These are phyloP conservation scores for Pythium volutum DNA, from an alignment of 352 stramenopile genomes.

Conservation along the genomic window DNA sequence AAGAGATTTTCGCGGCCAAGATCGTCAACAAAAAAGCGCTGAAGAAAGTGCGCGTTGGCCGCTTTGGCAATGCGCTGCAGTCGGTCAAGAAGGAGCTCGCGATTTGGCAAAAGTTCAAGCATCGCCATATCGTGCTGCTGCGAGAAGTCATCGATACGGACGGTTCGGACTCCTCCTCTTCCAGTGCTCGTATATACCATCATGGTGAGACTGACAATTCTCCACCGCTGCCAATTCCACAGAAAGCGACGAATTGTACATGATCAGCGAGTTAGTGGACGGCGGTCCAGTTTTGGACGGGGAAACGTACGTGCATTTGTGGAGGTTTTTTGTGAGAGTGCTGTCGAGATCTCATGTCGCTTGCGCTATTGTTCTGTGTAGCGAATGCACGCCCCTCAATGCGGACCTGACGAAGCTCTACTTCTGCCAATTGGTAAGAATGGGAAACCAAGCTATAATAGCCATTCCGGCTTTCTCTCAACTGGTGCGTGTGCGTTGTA, in stretches of 20 bases:
- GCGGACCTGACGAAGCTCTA: conserved; percentile 60
- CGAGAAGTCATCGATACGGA: conserved; percentile 95
- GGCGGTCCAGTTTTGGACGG: conserved; percentile 64
- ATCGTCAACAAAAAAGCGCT: conserved; percentile 73
- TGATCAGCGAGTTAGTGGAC: conserved; percentile 82
- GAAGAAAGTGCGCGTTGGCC: conserved; percentile 59
- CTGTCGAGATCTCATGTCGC: neutral
- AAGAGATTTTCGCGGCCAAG: conserved; percentile 71
- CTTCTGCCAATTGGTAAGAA: conserved; percentile 76
- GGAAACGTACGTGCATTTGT: conserved; percentile 39
- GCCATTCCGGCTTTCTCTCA: neutral
- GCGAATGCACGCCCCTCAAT: conserved; percentile 61
- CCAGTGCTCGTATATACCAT: neutral
- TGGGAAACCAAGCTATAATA: neutral
- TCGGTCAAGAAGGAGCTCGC: conserved; percentile 91
- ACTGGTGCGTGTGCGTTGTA: conserved; percentile 13
- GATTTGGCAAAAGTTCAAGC: conserved; percentile 96
- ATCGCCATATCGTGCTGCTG: conserved; percentile 93
- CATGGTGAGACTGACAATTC: neutral
- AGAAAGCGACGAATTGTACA: conserved; percentile 80
- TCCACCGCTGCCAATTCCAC: neutral
- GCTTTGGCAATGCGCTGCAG: conserved; percentile 74
- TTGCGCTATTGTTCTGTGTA: conserved; percentile 13
- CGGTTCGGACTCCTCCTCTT: conserved; percentile 30
- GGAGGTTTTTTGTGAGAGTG: neutral